Conservation (phyloP, 768 basidiomycete species). For the Pulveroboletus ravenelii region DNA sequence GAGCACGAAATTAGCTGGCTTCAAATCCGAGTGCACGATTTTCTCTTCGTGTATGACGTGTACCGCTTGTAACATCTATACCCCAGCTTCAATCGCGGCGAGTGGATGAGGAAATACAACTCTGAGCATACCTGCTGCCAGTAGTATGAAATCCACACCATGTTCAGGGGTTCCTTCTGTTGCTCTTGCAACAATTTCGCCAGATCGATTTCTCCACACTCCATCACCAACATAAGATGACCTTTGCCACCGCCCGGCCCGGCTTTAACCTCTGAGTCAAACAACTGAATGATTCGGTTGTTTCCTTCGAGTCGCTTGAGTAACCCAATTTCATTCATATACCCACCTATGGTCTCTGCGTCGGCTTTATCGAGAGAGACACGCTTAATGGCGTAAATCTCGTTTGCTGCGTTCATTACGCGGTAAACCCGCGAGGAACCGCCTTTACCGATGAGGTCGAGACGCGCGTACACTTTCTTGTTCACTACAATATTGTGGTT, state of each 20-base stretch:
- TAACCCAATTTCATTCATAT: constrained; percentile 94
- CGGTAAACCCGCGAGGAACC: constrained; percentile 96
- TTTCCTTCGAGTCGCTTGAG: constrained; percentile 94
- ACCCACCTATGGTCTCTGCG: constrained; percentile 81
- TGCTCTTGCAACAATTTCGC: constrained; percentile 80
- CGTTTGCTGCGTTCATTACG: constrained; percentile 70
- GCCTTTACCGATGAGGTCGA: constrained; percentile 89
- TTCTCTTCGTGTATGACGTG: constrained; percentile 97
- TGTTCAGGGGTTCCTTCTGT: constrained; percentile 77
- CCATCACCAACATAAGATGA: constrained; percentile 85
- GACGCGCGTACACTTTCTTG: constrained; percentile 74
- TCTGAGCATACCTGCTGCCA: constrained; percentile 81
- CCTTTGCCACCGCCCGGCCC: constrained; percentile 65
- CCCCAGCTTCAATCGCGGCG: background rate
- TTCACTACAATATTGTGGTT: constrained; percentile 47
- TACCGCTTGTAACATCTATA: constrained; percentile 96
- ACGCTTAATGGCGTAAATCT: constrained; percentile 88
- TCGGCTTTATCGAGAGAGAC: constrained; percentile 89
- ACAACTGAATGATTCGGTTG: constrained; percentile 82
- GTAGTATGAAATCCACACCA: constrained; percentile 92
- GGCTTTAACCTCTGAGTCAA: constrained; percentile 82
- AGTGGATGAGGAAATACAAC: background rate
- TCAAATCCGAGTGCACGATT: constrained; percentile 97
- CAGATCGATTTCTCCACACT: constrained; percentile 93
- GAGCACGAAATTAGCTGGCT: constrained; percentile 97